Evolutionary conservation across 495 filamentous ascomycete species (phyloP), one percentile per base, ranked within the genome.

Genomic region (Lophiostoma macrostomum): DNA sequence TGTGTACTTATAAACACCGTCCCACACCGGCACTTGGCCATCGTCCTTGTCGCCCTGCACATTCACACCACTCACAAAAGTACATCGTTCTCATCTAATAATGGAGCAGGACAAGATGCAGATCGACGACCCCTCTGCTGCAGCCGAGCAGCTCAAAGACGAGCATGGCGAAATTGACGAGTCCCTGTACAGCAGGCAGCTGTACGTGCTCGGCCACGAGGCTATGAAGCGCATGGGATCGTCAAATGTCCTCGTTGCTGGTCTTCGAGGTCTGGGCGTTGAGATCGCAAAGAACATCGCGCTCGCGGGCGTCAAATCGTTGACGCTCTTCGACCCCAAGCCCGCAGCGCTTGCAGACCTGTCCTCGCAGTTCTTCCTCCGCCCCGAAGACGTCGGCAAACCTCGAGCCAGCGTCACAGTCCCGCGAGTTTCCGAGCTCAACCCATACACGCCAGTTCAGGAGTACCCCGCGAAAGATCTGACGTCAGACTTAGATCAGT

Each of bases 211-310:
- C 51, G 94, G 94, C 25, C 94, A 97, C 71, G 94, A 99, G 75
- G 94, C 94, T 45, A 99, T 99, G 94, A 97, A 95, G 75, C 87
- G 91, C 49, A 99, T 99, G 94, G 80, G 90, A 67, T 86, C 90
- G 41, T 97, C 94, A 18, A 90, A 97, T 68, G 82, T 99, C 36
- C 85, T 99, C 16, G 80, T 99, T 44, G 87, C 90, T 44, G 94
- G 94, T 45, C 72, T 96, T 60, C 89, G 90, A 67, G 93, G 94
- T 16, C 80, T 99, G 27, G 94, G 94, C 72, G 90, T 96, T 40
- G 94, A 99, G 72, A 95, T 99, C 65, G 91, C 94, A 58, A 99
- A 99, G 77, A 97, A 99, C 61, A 88, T 99, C 67, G 94, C 93
- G 27, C 87, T 99, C 59, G 94, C 94, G 52, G 94, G 94, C 64